A percentile compares a stretch with the other conserved stretches of the same genome.
These are phyloP conservation scores for Saturnispora zaruensis DNA, from an alignment of 805 yeast species.

Conservation along the genomic window DNA sequence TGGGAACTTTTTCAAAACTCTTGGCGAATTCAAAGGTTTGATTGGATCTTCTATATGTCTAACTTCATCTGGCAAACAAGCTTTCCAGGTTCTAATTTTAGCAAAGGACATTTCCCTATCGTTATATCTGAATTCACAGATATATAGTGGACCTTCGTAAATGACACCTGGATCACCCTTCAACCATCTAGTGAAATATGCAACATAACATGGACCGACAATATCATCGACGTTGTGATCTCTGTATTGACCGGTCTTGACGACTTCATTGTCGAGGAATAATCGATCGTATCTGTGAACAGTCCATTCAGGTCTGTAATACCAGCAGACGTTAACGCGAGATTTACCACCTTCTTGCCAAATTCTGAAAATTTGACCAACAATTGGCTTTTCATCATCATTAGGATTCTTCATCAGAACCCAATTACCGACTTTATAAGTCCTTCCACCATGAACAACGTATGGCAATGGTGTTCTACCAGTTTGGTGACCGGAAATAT, in stretches of 20 bases:
- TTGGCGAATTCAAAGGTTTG: constrained; percentile 53
- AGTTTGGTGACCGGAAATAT: constrained; percentile 47
- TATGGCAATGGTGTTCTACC: constrained; percentile 60
- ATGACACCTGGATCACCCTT: constrained; percentile 88
- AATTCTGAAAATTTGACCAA: constrained; percentile 86
- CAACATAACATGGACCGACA: constrained; percentile 88
- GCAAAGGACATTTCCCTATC: constrained; percentile 86
- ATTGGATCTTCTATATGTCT: constrained; percentile 78
- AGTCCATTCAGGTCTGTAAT: constrained; percentile 95
- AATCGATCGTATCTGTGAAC: constrained; percentile 86
- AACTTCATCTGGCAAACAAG: constrained; percentile 94
- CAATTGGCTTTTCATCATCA: constrained; percentile 82
- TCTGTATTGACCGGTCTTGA: constrained; percentile 93
- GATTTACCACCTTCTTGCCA: constrained; percentile 84
- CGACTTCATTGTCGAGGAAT: constrained; percentile 90
- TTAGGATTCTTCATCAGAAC: constrained; percentile 79
- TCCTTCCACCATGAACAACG: constrained; percentile 65
- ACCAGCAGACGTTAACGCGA: constrained; percentile 96
- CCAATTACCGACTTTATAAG: constrained; percentile 91
- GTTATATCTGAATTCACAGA: constrained; percentile 92
- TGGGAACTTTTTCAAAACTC: constrained; percentile 64
- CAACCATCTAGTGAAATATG: constrained; percentile 88
- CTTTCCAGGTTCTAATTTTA: constrained; percentile 96
- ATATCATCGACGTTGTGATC: constrained; percentile 87
- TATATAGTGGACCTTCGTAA: constrained; percentile 74